Base-by-base conservation (phyloP, 1,284 basidiomycete genomes). In the Rhodofomes roseus region DNA sequence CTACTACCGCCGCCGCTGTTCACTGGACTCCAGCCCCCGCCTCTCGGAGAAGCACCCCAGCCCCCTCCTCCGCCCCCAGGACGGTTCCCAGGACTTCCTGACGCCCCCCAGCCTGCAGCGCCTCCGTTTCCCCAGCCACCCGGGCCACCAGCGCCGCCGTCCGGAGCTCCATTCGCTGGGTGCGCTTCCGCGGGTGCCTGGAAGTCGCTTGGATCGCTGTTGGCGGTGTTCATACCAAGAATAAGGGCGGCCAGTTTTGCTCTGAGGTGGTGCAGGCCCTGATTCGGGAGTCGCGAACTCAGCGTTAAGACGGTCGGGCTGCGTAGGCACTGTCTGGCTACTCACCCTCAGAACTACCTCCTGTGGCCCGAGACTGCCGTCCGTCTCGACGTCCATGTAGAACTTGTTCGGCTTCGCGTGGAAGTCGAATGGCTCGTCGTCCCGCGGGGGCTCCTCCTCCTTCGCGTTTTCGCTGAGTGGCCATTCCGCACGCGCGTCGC, bases 321-420 rank as follows among this genome's bases (percentile, higher is more conserved):
- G 41, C 18, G 9, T 1, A 36, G 18, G 41, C 14, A 27, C 36
- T 40, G 2, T 5, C 1, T 27, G 20, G 18, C 22, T 11, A 66
- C 78, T 57, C 57, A 90, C 92, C 80, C 87, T 92, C 79, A 92
- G 86, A 4, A 97, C 86, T 4, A 96, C 93, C 68, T 95, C 93
- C 68, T 93, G 88, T 1, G 95, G 93, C 7, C 87, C 85, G 27
- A 98, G 76, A 68, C 91, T 93, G 7, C 95, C 95, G 62, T 94
- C 93, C 14, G 92, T 92, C 76, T 98, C 95, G 2, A 96, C 90
- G 62, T 93, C 89, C 66, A 95, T 87, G 75, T 97, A 98, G 74
- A 94, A 98, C 69, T 90, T 91, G 40, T 84, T 82, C 1, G 95
- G 92, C 69, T 93, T 89, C 44, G 93, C 92, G 58, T 86, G 85